Evolutionary conservation across 345 rosid species (phyloP).

Genomic region (Gynandropsis gynandra): DNA sequence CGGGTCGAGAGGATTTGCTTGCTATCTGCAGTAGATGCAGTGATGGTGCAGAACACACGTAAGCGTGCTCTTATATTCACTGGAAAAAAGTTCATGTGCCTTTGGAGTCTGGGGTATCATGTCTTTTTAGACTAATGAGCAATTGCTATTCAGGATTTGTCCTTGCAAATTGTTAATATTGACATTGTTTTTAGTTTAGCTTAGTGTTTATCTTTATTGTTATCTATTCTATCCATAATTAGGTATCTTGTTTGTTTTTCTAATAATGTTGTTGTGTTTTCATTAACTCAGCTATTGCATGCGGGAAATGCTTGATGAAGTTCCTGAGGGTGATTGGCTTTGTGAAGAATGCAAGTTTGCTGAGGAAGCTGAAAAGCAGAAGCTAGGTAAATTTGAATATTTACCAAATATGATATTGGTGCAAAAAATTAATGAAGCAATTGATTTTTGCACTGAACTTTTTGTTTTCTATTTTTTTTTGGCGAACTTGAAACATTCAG

Average conservation of each 20-base stretch:
- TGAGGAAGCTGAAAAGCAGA: conserved; percentile 60
- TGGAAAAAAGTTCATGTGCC: conserved; percentile 4
- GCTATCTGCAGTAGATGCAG: conserved; percentile 85
- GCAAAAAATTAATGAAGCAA: conserved; percentile 6
- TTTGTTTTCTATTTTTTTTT: conserved; percentile 18
- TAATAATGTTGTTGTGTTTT: conserved; percentile 18
- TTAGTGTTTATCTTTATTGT: conserved; percentile 1
- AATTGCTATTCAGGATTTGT: conserved; percentile 9
- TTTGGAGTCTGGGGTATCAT: background rate
- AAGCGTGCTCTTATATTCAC: conserved; percentile 32
- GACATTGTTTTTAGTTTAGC: conserved; percentile 1
- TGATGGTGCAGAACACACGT: conserved; percentile 99
- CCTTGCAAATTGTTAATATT: background rate
- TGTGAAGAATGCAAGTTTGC: conserved; percentile 91
- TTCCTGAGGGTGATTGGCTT: conserved; percentile 92
- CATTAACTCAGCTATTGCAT: conserved; percentile 77
- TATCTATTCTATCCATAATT: conserved; percentile 13
- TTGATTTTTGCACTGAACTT: background rate
- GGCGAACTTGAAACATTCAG: conserved; percentile 37
- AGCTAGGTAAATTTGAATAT: conserved; percentile 48
- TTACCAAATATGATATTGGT: background rate
- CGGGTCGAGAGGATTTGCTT: conserved; percentile 95
- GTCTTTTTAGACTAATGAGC: conserved; percentile 13
- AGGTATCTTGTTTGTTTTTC: conserved; percentile 10
- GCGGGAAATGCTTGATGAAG: conserved; percentile 72